A percentile compares a stretch with the other conserved stretches of the same genome.
Evolutionary conservation across 2,329 filamentous ascomycete genomes (phyloP).

Genomic region (Pseudocercospora macadamiae): DNA sequence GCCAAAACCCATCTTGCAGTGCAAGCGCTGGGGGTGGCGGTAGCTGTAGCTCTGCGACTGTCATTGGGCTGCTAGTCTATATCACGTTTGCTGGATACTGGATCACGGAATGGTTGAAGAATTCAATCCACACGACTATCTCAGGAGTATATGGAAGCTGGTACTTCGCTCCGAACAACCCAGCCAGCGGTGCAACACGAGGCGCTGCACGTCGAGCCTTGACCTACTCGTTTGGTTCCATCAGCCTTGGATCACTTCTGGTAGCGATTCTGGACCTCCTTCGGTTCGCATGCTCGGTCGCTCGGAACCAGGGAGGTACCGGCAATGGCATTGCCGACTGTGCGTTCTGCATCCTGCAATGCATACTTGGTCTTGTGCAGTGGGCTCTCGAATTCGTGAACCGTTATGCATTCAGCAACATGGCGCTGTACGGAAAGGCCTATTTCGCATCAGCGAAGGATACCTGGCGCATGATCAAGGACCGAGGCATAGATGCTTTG

Average conservation of each 20-base stretch:
- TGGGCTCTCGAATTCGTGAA: constrained; percentile 86
- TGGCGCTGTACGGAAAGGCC: constrained; percentile 86
- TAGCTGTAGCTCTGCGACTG: constrained; percentile 72
- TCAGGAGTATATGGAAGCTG: constrained; percentile 89
- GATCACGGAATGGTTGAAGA: constrained; percentile 92
- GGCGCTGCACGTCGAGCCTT: constrained; percentile 80
- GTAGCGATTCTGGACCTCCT: constrained; percentile 86
- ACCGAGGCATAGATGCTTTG: constrained; percentile 86
- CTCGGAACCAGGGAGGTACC: constrained; percentile 64
- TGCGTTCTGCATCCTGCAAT: constrained; percentile 74
- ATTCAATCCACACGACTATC: constrained; percentile 85
- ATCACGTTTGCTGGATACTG: constrained; percentile 92
- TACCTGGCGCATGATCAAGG: constrained; percentile 65
- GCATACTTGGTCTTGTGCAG: constrained; percentile 74
- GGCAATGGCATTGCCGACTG: constrained; percentile 71
- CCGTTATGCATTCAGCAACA: constrained; percentile 69
- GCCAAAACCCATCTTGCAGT: constrained; percentile 58
- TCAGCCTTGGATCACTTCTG: constrained; percentile 81
- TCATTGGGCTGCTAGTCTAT: constrained; percentile 83
- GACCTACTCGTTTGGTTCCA: constrained; percentile 91
- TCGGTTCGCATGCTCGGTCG: constrained; percentile 80
- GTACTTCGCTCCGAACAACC: constrained; percentile 77
- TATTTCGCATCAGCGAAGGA: constrained; percentile 87
- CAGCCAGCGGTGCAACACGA: constrained; percentile 77
- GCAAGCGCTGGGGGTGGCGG: constrained; percentile 52